These are phyloP conservation scores for Trichocomaceae sp. DNA, from an alignment of 2,329 filamentous ascomycete genomes.

Conservation along the genomic window DNA sequence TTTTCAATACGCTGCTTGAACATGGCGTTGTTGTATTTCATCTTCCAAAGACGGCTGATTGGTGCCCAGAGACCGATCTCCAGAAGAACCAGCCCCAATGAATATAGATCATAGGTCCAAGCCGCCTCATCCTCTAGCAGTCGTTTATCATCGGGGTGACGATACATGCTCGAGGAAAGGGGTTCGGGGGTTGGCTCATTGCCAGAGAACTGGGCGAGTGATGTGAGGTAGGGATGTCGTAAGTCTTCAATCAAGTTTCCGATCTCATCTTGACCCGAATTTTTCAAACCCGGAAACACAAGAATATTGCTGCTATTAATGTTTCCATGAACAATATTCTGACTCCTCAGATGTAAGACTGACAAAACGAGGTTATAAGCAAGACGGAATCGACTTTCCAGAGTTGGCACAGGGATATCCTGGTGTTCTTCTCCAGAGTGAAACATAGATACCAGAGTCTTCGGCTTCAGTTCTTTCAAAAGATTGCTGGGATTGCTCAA, in stretches of 20 bases:
- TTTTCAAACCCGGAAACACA: conserved; percentile 44
- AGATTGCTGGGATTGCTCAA: conserved; percentile 34
- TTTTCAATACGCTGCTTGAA: conserved; percentile 60
- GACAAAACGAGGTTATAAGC: conserved; percentile 54
- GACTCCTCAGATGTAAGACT: conserved; percentile 51
- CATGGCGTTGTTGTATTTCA: conserved; percentile 55
- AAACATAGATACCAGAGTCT: conserved; percentile 38
- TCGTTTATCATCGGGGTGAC: conserved; percentile 49
- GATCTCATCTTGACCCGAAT: conserved; percentile 28
- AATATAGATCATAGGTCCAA: conserved; percentile 53
- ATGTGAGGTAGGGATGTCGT: conserved; percentile 52
- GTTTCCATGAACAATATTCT: conserved; percentile 54
- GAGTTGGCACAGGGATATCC: conserved; percentile 42
- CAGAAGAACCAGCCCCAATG: conserved; percentile 54
- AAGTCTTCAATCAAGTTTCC: conserved; percentile 38
- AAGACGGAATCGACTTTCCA: conserved; percentile 57
- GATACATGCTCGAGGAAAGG: conserved; percentile 52
- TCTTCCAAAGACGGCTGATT: conserved; percentile 56
- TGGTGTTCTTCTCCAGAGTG: conserved; percentile 38
- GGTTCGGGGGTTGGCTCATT: conserved; percentile 43
- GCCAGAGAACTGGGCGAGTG: conserved; percentile 53
- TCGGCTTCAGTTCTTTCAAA: conserved; percentile 32
- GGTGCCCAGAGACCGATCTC: conserved; percentile 61
- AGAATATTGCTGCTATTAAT: conserved; percentile 60
- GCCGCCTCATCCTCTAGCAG: conserved; percentile 31